A percentile compares a stretch with the other conserved stretches of the same genome.
These are phyloP conservation scores for Gracilaria vermiculophylla DNA, from an alignment of 23 red algal species.

Conservation along the genomic window DNA sequence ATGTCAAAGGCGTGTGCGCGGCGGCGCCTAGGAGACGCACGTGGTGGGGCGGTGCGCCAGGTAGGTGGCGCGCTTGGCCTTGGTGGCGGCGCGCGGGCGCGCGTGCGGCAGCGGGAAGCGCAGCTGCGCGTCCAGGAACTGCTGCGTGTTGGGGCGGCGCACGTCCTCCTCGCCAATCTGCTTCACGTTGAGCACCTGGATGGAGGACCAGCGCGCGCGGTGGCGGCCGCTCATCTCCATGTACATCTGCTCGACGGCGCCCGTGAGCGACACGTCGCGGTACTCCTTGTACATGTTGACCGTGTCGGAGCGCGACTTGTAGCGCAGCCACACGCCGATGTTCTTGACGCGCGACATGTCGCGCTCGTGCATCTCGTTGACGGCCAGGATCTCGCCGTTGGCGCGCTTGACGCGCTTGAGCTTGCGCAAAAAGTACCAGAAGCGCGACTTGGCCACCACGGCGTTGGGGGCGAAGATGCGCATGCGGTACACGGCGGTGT, in stretches of 20 bases:
- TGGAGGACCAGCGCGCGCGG: conserved; percentile 94
- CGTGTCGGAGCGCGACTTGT: conserved; percentile 95
- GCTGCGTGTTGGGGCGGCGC: conserved; percentile 73
- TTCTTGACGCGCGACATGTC: conserved; percentile 87
- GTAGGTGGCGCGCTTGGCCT: conserved; percentile 74
- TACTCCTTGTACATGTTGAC: conserved; percentile 99
- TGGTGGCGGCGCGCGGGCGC: conserved; percentile 65
- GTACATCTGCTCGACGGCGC: conserved; percentile 97
- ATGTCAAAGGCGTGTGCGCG: no score
- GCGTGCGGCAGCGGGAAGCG: conserved; percentile 89
- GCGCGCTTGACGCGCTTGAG: conserved; percentile 91
- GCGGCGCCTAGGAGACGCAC: conserved; percentile 22
- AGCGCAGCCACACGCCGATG: conserved; percentile 93
- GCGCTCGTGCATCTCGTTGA: conserved; percentile 92
- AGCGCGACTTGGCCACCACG: conserved; percentile 93
- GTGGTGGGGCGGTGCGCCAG: conserved; percentile 78
- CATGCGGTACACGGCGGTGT: conserved; percentile 84
- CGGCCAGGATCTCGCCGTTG: conserved; percentile 89
- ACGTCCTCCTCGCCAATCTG: conserved; percentile 68
- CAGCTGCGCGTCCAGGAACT: conserved; percentile 79
- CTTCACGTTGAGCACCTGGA: conserved; percentile 93
- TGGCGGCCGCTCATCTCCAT: conserved; percentile 99
- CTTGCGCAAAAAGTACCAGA: conserved; percentile 97
- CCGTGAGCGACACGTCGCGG: conserved; percentile 77
- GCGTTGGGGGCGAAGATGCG: conserved; percentile 95